These are phyloP conservation scores for Boletus semigastroideus DNA, from an alignment of 1,284 basidiomycete genomes.

Conservation along the genomic window DNA sequence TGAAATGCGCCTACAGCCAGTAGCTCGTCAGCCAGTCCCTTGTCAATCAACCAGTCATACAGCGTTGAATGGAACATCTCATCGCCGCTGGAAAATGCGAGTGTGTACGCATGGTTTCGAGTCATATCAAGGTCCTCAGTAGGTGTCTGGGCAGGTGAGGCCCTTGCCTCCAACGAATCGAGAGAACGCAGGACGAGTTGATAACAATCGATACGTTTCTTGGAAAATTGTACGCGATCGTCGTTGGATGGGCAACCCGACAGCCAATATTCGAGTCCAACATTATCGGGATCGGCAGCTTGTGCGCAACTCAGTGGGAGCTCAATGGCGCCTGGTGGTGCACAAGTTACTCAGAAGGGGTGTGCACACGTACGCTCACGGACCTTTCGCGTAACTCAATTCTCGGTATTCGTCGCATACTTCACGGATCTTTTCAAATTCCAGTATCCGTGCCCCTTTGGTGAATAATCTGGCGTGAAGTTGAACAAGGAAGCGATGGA, in stretches of 20 bases:
- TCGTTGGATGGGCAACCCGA: slow-evolving; percentile 65
- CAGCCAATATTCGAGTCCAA: slow-evolving; percentile 78
- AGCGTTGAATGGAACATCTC: slow-evolving; percentile 93
- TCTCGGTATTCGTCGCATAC: slow-evolving; percentile 86
- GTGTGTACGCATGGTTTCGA: slow-evolving; percentile 72
- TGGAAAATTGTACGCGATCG: slow-evolving; percentile 56
- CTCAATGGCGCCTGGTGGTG: slow-evolving; percentile 71
- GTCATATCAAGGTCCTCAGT: slow-evolving; percentile 63
- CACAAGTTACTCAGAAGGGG: slow-evolving; percentile 1
- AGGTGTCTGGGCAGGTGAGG: slow-evolving; percentile 28
- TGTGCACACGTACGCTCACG: slow-evolving; percentile 2
- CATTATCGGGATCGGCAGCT: slow-evolving; percentile 75
- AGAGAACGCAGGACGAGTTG: slow-evolving; percentile 82
- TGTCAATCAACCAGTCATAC: slow-evolving; percentile 90
- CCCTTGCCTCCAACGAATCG: slow-evolving; percentile 72
- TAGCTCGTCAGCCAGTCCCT: slow-evolving; percentile 83
- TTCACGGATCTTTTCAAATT: slow-evolving; percentile 83
- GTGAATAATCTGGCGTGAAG: slow-evolving; percentile 67
- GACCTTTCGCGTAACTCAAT: slow-evolving; percentile 79
- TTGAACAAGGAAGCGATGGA: slow-evolving; percentile 3
- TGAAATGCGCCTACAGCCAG: slow-evolving; percentile 64
- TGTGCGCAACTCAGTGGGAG: slow-evolving; percentile 85
- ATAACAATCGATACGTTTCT: slow-evolving; percentile 77
- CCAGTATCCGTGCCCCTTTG: slow-evolving; percentile 83
- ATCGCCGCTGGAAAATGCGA: slow-evolving; percentile 84